Evolutionary conservation across 2,329 filamentous ascomycete genomes (phyloP).

Genomic region (Macrophomina pseudophaseolina): DNA sequence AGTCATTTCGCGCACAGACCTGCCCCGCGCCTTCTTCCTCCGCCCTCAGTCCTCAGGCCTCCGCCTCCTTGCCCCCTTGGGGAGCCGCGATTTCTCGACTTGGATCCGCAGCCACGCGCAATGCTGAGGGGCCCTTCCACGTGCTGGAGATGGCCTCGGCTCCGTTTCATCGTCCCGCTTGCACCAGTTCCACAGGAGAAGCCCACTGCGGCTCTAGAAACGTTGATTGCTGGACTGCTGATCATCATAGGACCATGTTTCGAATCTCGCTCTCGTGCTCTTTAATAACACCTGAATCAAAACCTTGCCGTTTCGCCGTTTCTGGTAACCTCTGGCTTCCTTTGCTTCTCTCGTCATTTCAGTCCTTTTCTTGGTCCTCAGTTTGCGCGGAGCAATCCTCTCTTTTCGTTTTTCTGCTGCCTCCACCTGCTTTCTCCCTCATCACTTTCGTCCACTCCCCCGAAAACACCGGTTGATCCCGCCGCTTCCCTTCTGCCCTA

Average conservation of each 20-base stretch:
- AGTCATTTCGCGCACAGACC: conserved; percentile 19
- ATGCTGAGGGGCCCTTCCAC: conserved; percentile 6
- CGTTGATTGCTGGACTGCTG: conserved; percentile 17
- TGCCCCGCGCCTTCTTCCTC: neutral
- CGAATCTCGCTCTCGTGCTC: conserved; percentile 22
- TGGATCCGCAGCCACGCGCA: conserved; percentile 14
- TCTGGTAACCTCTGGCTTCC: neutral
- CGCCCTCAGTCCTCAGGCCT: neutral
- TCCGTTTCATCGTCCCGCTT: conserved; percentile 3
- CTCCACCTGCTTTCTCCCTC: neutral
- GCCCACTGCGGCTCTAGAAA: neutral
- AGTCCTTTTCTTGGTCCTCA: too few relatives aligned
- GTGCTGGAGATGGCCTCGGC: conserved; percentile 9
- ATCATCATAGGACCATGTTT: conserved; percentile 22
- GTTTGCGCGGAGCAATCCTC: neutral
- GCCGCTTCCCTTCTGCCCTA: neutral
- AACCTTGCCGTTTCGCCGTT: neutral
- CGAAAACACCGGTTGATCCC: neutral
- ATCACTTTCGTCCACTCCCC: neutral
- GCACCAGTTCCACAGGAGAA: conserved; percentile 3
- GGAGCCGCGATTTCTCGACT: neutral
- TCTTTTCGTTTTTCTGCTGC: neutral
- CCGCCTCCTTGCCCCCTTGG: conserved; percentile 7
- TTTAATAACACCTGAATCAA: conserved; percentile 10
- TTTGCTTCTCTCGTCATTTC: neutral